phyloP scores from a whole-genome alignment of 2,329 filamentous ascomycete genomes.

The Fusarium chlamydosporum region DNA sequence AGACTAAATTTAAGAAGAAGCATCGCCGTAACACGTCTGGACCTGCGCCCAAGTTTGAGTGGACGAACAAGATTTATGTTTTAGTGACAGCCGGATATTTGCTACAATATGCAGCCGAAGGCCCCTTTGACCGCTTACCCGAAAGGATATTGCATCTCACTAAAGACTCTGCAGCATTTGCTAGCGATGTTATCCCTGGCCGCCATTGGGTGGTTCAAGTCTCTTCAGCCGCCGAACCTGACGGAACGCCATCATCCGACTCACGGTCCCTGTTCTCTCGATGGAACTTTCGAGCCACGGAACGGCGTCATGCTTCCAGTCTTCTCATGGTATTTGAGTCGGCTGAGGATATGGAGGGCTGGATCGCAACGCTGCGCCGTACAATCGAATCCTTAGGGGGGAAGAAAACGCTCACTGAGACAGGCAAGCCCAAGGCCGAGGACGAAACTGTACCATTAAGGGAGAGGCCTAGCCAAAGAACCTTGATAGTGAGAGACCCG shows the following conservation, averaged over 20 bases:
- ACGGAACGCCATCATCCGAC: constrained; percentile 65
- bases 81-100: constrained; percentile 79
- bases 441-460: constrained; percentile 54
- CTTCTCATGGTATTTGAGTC: constrained; percentile 80
- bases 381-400: constrained; percentile 80
- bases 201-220: constrained; percentile 86
- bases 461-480: constrained; percentile 62
- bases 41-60: constrained; percentile 67
- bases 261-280: constrained; percentile 75
- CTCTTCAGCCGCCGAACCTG: constrained; percentile 73
- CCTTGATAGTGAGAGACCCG: constrained; percentile 63
- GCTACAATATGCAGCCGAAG: constrained; percentile 80
- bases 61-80: constrained; percentile 80
- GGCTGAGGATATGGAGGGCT: constrained; percentile 81
- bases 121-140: constrained; percentile 77
- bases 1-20: constrained; percentile 60
- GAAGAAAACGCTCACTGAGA: constrained; percentile 73
- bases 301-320: constrained; percentile 71
- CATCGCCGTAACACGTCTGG: constrained; percentile 61
- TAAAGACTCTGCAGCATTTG: constrained; percentile 83
- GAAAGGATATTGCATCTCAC: constrained; percentile 80
- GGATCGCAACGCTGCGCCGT: constrained; percentile 77
- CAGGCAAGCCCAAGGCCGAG: constrained; percentile 65
- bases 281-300: constrained; percentile 68
- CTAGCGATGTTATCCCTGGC: constrained; percentile 83